phyloP scores from a whole-genome alignment of 371 early-diverging fungal genomes.

The Rhizopus microsporus region DNA sequence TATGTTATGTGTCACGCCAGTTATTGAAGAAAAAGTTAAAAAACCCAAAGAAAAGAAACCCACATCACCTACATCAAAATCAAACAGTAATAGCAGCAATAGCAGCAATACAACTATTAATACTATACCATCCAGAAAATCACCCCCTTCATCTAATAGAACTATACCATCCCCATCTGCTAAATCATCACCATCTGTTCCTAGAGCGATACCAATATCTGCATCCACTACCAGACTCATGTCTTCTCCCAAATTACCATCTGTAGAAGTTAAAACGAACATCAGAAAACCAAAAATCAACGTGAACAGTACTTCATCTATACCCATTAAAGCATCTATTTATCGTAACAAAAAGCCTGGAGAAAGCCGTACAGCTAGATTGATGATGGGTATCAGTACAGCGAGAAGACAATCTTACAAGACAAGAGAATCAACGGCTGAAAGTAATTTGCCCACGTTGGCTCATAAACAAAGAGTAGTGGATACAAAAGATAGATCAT shows the following conservation, averaged over 20 bases:
- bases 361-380: constrained; percentile 42
- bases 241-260: constrained; percentile 4
- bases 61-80: not conserved
- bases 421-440: constrained; percentile 14
- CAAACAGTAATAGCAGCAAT: not conserved
- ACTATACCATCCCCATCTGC: not conserved
- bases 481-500: not conserved
- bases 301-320: constrained; percentile 4
- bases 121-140: no score
- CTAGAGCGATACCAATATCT: constrained; percentile 1
- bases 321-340: constrained; percentile 15
- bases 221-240: no score
- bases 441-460: constrained; percentile 10
- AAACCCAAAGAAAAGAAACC: not conserved
- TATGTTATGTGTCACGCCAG: constrained; percentile 32
- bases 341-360: constrained; percentile 42
- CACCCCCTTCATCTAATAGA: no score
- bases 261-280: constrained; percentile 8
- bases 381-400: constrained; percentile 49
- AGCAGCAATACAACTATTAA: not conserved
- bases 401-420: constrained; percentile 27
- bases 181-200: not conserved
- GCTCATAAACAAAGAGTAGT: constrained; percentile 10
- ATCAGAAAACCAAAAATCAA: constrained; percentile 14
- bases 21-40: constrained; percentile 7